These are phyloP conservation scores for Tympanopsis confertula DNA, from an alignment of 2,329 filamentous ascomycete genomes.

Conservation along the genomic window DNA sequence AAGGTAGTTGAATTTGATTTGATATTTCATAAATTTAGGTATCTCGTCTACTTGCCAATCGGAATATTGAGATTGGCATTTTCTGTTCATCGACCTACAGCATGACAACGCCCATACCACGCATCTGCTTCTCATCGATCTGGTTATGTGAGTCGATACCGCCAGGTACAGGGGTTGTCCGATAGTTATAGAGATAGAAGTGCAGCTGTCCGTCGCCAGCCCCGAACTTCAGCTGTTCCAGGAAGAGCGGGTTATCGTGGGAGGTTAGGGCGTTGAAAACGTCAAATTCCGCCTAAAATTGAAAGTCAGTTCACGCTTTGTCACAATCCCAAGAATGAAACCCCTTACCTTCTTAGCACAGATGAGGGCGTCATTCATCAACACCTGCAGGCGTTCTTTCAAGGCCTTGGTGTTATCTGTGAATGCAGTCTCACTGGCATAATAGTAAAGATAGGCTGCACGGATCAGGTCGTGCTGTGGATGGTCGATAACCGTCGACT, in stretches of 20 bases:
- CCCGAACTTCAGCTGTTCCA: conserved; percentile 55
- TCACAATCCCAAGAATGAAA: background rate
- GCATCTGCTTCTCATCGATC: conserved; percentile 42
- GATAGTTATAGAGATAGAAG: conserved; percentile 63
- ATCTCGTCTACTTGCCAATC: too few species aligned
- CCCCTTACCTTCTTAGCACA: conserved; percentile 57
- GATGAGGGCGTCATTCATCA: conserved; percentile 78
- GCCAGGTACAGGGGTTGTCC: conserved; percentile 43
- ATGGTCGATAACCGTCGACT: conserved; percentile 71
- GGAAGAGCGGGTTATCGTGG: conserved; percentile 57
- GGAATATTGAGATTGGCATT: too few species aligned
- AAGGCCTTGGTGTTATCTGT: conserved; percentile 42
- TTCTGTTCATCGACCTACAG: too few species aligned
- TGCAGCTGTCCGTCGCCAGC: conserved; percentile 56
- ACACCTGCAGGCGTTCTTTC: conserved; percentile 66
- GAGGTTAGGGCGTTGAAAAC: conserved; percentile 60
- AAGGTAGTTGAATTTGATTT: too few species aligned
- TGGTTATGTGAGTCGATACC: conserved; percentile 48
- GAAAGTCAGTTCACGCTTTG: too few species aligned
- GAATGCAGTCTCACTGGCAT: conserved; percentile 74
- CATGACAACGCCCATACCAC: conserved; percentile 31
- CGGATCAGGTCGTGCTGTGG: conserved; percentile 66
- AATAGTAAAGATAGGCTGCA: conserved; percentile 95
- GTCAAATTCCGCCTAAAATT: conserved; percentile 38
- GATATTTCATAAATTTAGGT: too few species aligned